Base-by-base conservation (phyloP, 495 filamentous ascomycete species). In the Podospora pseudoanserina region DNA sequence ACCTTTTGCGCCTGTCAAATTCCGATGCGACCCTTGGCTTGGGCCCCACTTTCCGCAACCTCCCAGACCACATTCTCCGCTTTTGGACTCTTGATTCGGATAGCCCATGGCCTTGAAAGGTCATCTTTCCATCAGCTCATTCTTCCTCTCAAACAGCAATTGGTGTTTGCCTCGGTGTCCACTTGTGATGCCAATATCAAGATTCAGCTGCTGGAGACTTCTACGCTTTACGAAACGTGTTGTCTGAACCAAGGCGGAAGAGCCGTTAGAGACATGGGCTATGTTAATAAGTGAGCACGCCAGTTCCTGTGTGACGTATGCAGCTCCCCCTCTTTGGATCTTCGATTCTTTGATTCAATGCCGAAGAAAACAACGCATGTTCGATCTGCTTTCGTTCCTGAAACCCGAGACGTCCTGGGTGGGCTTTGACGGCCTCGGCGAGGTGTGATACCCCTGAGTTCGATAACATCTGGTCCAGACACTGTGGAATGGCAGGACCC, bases 1-100 rank as follows among this genome's bases (percentile, higher is more conserved):
- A 77, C 70, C 56, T 66, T 23, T 44, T 49, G 13, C 15, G 61
- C 26, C 26, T 62, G 23, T n/a, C 39, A 11, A 9, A 59, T 65
- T 23, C 57, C 58, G 62, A 60, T 66, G 66, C 56, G 63, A 66
- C 69, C 67, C 67, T 68, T 49, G 39, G 39, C 39, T 57, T 7
- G 34, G 44, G 20, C 65, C 64, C 23, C 67, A 61, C 72, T 63
- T 66, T 57, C 54, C 26, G 27, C 30, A 53, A 27, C 30, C 65
- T 53, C 32, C 32, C 5, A 63, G 5, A 61, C 63, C 7, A 16
- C 61, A 55, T 54, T 60, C n/a, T 26, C 62, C 63, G 63, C 55
- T 64, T 65, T 19, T 44, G 62, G 63, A 54, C 13, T 5, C 39
- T 49, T 13, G 39, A 49, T 49, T 49, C 39, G 39, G 39, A 49